These are phyloP conservation scores for Dendrothele bispora DNA, from an alignment of 768 basidiomycete species.

Conservation along the genomic window DNA sequence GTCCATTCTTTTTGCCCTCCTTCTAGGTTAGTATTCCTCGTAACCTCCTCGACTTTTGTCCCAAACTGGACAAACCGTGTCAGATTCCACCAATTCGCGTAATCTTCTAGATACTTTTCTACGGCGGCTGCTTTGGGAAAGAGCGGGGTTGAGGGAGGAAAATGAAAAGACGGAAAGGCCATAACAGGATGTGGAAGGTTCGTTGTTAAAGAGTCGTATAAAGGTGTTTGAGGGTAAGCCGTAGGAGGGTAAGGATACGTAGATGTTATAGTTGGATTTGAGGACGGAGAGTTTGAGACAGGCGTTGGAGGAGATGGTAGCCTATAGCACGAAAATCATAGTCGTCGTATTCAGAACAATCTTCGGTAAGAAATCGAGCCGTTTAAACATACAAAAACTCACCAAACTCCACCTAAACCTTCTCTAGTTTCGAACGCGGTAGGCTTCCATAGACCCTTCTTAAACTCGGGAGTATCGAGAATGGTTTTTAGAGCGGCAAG, in stretches of 20 bases:
- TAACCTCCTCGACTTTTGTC: constrained; percentile 52
- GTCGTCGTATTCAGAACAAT: no score
- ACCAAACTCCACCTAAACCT: constrained; percentile 80
- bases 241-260: constrained; percentile 59
- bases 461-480: constrained; percentile 56
- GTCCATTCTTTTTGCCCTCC: no score
- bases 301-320: no score
- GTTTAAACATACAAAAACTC: constrained; percentile 17
- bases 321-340: no score
- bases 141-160: constrained; percentile 71
- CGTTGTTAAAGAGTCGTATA: constrained; percentile 82
- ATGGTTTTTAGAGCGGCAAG: constrained; percentile 69
- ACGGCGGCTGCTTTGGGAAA: constrained; percentile 66
- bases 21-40: no score
- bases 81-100: constrained; percentile 62
- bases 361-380: no score
- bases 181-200: constrained; percentile 81
- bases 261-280: neutral
- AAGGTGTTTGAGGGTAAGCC: constrained; percentile 58
- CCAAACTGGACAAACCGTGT: constrained; percentile 58
- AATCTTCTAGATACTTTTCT: constrained; percentile 65
- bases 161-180: constrained; percentile 62
- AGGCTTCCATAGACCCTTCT: constrained; percentile 61
- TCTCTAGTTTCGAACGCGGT: constrained; percentile 64
- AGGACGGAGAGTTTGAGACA: constrained; percentile 5